Percentiles rank a stretch among this genome's conserved stretches.
Evolutionary conservation across 208 protist genomes (phyloP).

Genomic region (Leishmania braziliensis): DNA sequence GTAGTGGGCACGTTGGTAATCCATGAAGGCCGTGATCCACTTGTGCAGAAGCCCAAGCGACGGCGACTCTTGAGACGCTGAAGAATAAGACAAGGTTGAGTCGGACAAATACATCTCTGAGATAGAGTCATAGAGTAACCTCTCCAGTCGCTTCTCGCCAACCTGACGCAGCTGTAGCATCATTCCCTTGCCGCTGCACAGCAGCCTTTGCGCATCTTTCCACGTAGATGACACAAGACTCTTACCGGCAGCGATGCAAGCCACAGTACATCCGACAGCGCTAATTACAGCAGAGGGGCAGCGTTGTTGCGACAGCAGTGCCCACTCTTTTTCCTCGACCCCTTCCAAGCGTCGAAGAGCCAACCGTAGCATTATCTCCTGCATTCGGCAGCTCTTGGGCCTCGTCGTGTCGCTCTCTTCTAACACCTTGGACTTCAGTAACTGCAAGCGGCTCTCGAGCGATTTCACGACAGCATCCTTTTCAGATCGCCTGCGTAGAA

Average conservation of each 20-base stretch:
- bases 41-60: constrained; percentile 40
- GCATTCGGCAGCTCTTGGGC: constrained; percentile 9
- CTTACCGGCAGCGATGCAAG: constrained; percentile 18
- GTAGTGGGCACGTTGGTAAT: constrained; percentile 44
- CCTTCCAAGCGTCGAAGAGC: constrained; percentile 21
- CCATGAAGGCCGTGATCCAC: constrained; percentile 61
- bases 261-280: constrained; percentile 24
- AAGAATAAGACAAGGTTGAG: constrained; percentile 20
- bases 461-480: constrained; percentile 23
- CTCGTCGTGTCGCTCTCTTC: constrained; percentile 5
- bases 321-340: constrained; percentile 21
- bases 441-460: constrained; percentile 18
- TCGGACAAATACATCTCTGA: constrained; percentile 15
- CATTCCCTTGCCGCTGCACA: constrained; percentile 20
- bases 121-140: constrained; percentile 18
- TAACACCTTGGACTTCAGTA: constrained; percentile 7
- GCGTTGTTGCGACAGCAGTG: constrained; percentile 13
- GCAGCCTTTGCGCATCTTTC: constrained; percentile 22
- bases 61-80: constrained; percentile 25
- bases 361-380: constrained; percentile 30
- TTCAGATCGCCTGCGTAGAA: constrained; percentile 22
- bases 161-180: constrained; percentile 6
- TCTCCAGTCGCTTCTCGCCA: constrained; percentile 19
- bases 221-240: constrained; percentile 22
- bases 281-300: constrained; percentile 13